Evolutionary conservation across 2,329 filamentous ascomycete species (phyloP).

Genomic region (Pseudocercospora eumusae): DNA sequence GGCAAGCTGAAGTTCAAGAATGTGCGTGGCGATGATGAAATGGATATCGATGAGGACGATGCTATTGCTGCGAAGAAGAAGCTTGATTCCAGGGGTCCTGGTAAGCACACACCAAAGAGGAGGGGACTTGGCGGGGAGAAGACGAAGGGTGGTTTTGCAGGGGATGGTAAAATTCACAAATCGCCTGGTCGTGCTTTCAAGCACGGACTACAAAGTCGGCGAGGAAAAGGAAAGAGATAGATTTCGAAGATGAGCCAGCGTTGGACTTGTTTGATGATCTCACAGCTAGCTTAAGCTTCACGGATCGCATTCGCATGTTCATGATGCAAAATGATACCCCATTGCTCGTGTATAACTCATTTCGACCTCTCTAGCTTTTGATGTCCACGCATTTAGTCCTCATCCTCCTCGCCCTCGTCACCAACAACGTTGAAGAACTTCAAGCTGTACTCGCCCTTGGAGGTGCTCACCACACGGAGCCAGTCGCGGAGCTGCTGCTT

Average conservation of each 20-base stretch:
- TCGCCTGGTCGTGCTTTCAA: conserved; percentile 27
- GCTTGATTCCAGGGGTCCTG: conserved; percentile 27
- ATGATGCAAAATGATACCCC: conserved; percentile 7
- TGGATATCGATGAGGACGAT: conserved; percentile 50
- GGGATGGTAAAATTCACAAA: conserved; percentile 29
- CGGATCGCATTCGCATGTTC: neutral
- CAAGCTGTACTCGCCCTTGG: conserved; percentile 98
- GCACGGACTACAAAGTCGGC: conserved; percentile 27
- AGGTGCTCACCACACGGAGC: conserved; percentile 97
- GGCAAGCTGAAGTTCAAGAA: conserved; percentile 63
- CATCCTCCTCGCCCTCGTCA: conserved; percentile 96
- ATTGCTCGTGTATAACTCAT: neutral
- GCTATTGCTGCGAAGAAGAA: conserved; percentile 42
- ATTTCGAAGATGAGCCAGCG: neutral
- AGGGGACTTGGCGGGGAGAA: conserved; percentile 34
- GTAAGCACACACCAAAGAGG: conserved; percentile 31
- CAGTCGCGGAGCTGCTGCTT: conserved; percentile 99
- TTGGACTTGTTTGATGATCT: neutral
- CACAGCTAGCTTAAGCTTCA: conserved; percentile 3
- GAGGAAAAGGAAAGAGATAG: conserved; percentile 23
- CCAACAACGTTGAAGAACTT: conserved; percentile 99
- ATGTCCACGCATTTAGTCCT: conserved; percentile 67
- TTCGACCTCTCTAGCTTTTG: neutral
- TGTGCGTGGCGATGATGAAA: conserved; percentile 47
- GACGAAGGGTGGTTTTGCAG: conserved; percentile 19